Conservation (phyloP, 306 rosid genomes). For the Trichosanthes cucumerina region DNA sequence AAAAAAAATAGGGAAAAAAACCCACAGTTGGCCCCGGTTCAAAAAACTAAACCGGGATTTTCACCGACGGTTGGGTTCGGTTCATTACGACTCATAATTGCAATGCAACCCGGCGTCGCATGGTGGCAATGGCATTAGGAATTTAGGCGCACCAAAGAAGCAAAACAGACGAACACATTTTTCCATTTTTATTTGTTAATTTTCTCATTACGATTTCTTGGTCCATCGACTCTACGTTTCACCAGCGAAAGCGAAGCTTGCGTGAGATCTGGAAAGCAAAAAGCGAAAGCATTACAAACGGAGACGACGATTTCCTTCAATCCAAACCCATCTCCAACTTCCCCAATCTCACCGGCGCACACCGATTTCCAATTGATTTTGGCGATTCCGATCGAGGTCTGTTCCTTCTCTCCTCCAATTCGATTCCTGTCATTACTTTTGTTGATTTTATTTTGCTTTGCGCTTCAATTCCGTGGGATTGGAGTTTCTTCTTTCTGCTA, state of each 20-base stretch:
- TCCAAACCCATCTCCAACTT: not conserved
- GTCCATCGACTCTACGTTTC: not conserved
- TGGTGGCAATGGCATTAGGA: not conserved
- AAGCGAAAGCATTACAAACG: not conserved
- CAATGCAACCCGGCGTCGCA: not conserved
- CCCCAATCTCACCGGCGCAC: not conserved
- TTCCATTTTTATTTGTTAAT: not conserved
- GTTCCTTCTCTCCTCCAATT: not conserved
- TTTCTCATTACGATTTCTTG: not conserved
- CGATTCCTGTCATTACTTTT: not conserved
- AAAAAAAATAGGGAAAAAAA: too few relatives aligned
- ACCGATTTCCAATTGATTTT: constrained; percentile 12
- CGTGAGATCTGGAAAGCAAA: constrained; percentile 26
- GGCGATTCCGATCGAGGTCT: constrained; percentile 29
- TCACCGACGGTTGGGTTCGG: not conserved
- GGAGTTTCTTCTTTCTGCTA: not conserved
- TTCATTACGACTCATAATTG: not conserved
- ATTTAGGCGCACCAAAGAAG: not conserved
- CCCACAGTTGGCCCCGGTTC: too few relatives aligned
- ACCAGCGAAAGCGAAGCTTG: constrained; percentile 19
- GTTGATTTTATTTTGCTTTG: not conserved
- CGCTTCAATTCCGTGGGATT: not conserved
- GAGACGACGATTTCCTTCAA: not conserved
- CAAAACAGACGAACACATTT: not conserved
- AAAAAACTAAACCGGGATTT: not conserved